A percentile compares a stretch with the other conserved stretches of the same genome.
Evolutionary conservation across 495 filamentous ascomycete genomes (phyloP).

Genomic region (Penicillium herquei): DNA sequence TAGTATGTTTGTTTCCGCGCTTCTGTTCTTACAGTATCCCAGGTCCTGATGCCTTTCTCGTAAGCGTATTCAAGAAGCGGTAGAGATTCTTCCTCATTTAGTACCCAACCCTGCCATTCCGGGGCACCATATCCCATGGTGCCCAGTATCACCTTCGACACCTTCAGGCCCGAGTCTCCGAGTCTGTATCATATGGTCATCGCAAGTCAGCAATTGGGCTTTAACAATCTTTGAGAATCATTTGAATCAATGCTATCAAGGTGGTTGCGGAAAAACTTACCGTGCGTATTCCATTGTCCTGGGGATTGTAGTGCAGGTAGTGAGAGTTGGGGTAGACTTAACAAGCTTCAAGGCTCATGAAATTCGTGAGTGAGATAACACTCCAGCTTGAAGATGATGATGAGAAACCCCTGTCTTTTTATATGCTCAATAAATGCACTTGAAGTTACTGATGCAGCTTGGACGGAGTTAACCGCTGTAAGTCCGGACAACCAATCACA

Average conservation of each 20-base stretch:
- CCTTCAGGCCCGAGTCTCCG: conserved; percentile 7
- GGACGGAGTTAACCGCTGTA: conserved; percentile 11
- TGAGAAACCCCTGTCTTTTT: too few relatives aligned
- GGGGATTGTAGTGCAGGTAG: conserved; percentile 6
- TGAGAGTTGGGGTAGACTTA: conserved; percentile 9
- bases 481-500: conserved; percentile 4
- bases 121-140: conserved; percentile 9
- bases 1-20: not conserved
- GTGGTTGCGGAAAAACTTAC: conserved; percentile 11
- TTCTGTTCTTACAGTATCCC: conserved; percentile 52
- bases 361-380: conserved; percentile 3
- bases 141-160: conserved; percentile 13
- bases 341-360: conserved; percentile 10
- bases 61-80: conserved; percentile 38
- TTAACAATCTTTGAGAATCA: conserved; percentile 7
- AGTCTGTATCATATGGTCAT: conserved; percentile 6
- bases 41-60: conserved; percentile 49
- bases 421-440: too few relatives aligned
- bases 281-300: conserved; percentile 13
- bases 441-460: conserved; percentile 5
- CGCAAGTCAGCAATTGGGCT: conserved; percentile 7
- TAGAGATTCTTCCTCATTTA: conserved; percentile 20
- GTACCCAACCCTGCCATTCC: conserved; percentile 9
- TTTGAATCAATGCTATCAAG: conserved; percentile 8
- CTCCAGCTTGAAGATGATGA: conserved; percentile 10